phyloP scores from a whole-genome alignment of 495 filamentous ascomycete species.

The Annulohypoxylon bovei region DNA sequence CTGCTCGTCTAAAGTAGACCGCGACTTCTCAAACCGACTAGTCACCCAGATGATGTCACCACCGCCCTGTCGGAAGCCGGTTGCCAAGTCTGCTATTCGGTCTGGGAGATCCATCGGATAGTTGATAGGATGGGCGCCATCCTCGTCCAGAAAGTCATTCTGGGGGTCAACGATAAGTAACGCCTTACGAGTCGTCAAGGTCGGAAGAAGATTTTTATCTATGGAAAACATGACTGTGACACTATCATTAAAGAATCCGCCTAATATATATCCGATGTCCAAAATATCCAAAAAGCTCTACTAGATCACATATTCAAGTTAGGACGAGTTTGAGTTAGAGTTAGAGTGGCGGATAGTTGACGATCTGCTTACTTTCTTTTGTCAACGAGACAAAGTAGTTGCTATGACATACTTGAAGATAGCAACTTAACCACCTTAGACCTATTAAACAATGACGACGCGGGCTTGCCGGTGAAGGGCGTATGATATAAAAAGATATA shows the following conservation, averaged over 20 bases:
- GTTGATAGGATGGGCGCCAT: constrained; percentile 73
- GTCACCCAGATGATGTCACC: constrained; percentile 92
- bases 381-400: background rate
- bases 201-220: constrained; percentile 56
- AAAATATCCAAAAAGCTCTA: constrained; percentile 24
- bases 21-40: constrained; percentile 73
- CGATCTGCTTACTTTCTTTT: constrained; percentile 22
- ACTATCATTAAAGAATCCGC: constrained; percentile 12
- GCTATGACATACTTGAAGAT: constrained; percentile 34
- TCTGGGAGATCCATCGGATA: constrained; percentile 74
- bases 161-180: constrained; percentile 88
- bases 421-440: constrained; percentile 2
- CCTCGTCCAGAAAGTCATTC: constrained; percentile 83
- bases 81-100: constrained; percentile 70
- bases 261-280: constrained; percentile 12
- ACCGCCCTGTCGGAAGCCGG: constrained; percentile 71
- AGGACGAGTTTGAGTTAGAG: constrained; percentile 1
- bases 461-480: constrained; percentile 17
- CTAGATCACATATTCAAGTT: constrained; percentile 8
- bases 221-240: constrained; percentile 59
- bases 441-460: background rate
- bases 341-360: background rate
- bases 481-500: constrained; percentile 27
- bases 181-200: constrained; percentile 76
- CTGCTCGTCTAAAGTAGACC: constrained; percentile 62